Percentiles rank a stretch among this genome's conserved stretches.
Evolutionary conservation across 2,329 filamentous ascomycete genomes (phyloP).

Genomic region (Aaosphaeria pasadenensis): DNA sequence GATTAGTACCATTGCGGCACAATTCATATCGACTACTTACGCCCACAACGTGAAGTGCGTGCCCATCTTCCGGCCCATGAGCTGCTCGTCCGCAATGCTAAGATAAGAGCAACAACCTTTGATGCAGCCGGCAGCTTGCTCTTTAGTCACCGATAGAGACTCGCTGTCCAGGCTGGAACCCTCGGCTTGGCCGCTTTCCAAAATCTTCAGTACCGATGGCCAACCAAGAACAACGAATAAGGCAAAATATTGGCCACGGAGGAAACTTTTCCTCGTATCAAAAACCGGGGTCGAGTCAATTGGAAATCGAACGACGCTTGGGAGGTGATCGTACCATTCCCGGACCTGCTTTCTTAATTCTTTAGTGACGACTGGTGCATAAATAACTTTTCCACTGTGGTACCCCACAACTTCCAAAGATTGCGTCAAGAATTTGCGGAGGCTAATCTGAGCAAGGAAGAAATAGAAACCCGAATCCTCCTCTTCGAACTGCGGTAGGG

Average conservation of each 20-base stretch:
- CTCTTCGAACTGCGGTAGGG: conserved; percentile 23
- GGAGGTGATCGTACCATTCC: conserved; percentile 27
- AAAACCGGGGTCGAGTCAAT: conserved; percentile 22
- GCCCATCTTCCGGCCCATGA: conserved; percentile 21
- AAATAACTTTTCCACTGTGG: conserved; percentile 20
- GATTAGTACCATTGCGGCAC: not conserved
- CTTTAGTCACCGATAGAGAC: conserved; percentile 11
- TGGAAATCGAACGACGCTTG: conserved; percentile 18
- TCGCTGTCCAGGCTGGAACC: conserved; percentile 9
- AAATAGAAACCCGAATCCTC: conserved; percentile 25
- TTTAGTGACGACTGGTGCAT: conserved; percentile 20
- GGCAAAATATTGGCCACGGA: conserved; percentile 25
- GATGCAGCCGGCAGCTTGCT: conserved; percentile 17
- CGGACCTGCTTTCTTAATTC: conserved; percentile 22
- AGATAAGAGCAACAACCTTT: conserved; percentile 13
- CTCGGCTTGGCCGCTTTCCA: conserved; percentile 16
- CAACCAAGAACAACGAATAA: conserved; percentile 26
- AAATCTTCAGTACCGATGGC: conserved; percentile 23
- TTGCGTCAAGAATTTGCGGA: conserved; percentile 24
- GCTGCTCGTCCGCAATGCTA: conserved; percentile 20
- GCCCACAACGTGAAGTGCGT: conserved; percentile 19
- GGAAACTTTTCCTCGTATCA: conserved; percentile 22
- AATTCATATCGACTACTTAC: conserved; percentile 7
- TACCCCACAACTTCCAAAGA: conserved; percentile 27
- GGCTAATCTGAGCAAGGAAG: conserved; percentile 25